Evolutionary conservation across 768 basidiomycete species (phyloP).

Genomic region (Phaffia australis): DNA sequence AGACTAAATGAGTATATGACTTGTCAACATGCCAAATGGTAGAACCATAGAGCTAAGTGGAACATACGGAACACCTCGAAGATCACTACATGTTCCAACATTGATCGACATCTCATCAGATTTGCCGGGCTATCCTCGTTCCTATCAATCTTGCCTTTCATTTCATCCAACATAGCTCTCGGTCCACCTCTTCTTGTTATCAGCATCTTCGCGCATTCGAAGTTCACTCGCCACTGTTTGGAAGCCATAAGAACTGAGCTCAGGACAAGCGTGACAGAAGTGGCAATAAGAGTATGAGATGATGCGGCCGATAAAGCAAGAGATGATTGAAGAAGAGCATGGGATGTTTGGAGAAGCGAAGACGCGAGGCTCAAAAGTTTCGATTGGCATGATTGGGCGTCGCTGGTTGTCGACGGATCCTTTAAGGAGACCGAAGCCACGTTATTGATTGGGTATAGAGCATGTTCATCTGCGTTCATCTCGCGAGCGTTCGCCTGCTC

Average conservation of each 20-base stretch:
- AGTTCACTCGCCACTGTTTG: background rate
- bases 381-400: background rate
- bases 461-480: background rate
- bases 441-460: background rate
- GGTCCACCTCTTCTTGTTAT: background rate
- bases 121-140: background rate
- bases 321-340: background rate
- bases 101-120: slow-evolving; percentile 4
- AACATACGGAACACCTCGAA: background rate
- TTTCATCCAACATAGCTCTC: background rate
- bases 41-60: background rate
- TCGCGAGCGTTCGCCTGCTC: too few relatives aligned
- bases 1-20: background rate
- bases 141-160: background rate
- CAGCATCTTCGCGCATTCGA: background rate
- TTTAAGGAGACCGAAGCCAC: background rate
- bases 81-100: slow-evolving; percentile 1
- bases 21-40: background rate
- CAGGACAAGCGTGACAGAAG: slow-evolving; percentile 1
- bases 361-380: background rate
- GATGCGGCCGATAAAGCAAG: background rate
- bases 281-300: slow-evolving; percentile 1
- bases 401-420: background rate
- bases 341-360: background rate
- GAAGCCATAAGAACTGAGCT: background rate